Conservation (phyloP, 345 rosid genomes). For the Linum trigynum region DNA sequence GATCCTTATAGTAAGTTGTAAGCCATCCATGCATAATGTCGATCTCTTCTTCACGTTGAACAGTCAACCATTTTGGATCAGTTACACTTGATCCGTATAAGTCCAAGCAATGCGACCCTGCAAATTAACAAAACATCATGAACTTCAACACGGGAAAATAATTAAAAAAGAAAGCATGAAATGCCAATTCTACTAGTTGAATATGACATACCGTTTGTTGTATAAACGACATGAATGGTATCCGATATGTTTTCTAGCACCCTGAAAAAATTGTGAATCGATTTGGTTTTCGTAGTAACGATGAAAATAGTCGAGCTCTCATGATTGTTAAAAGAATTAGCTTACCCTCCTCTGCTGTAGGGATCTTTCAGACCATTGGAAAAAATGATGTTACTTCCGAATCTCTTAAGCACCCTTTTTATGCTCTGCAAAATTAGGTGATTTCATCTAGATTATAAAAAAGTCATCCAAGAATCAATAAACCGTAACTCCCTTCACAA, state of each 20-base stretch:
- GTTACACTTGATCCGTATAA: background rate
- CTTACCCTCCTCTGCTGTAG: constrained; percentile 5
- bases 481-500: too few species aligned
- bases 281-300: background rate
- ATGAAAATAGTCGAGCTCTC: too few species aligned
- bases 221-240: background rate
- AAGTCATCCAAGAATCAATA: too few species aligned
- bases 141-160: too few species aligned
- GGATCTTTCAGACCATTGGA: constrained; percentile 5
- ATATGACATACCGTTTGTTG: background rate
- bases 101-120: background rate
- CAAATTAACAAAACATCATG: background rate
- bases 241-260: constrained; percentile 2
- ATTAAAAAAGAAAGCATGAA: too few species aligned
- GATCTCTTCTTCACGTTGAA: background rate
- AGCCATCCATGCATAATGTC: background rate
- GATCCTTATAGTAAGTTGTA: background rate
- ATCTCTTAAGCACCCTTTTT: background rate
- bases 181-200: too few species aligned
- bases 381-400: constrained; percentile 5
- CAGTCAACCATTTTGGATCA: background rate
- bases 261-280: background rate
- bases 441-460: background rate
- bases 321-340: background rate
- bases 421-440: background rate